Conservation (phyloP, 1,284 basidiomycete genomes). For the Rhodotorula mucilaginosa region DNA sequence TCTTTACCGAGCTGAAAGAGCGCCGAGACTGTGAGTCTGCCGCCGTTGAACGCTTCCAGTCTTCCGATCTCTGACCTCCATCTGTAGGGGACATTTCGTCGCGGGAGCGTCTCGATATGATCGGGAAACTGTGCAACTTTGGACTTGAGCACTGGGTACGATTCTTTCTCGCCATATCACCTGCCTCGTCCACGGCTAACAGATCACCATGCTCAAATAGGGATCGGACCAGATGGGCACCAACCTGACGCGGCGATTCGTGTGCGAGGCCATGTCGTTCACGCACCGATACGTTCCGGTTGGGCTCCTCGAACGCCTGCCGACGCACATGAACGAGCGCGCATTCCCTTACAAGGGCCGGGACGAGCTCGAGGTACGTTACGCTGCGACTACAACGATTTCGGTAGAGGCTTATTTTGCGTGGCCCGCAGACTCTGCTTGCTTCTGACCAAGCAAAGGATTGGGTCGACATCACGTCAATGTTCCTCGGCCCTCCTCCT, state of each 20-base stretch:
- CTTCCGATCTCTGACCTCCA: neutral
- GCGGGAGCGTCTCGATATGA: constrained; percentile 80
- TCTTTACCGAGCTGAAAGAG: constrained; percentile 95
- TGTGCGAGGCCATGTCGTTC: constrained; percentile 92
- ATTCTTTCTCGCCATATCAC: neutral
- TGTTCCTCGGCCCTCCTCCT: constrained; percentile 77
- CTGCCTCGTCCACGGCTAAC: neutral
- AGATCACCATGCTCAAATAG: constrained; percentile 17
- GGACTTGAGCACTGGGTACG: constrained; percentile 45
- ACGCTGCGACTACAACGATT: too few relatives aligned
- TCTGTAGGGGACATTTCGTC: constrained; percentile 77
- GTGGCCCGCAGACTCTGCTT: constrained; percentile 68
- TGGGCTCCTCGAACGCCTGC: constrained; percentile 82
- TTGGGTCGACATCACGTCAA: constrained; percentile 85
- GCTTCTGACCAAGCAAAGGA: constrained; percentile 77
- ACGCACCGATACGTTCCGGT: constrained; percentile 93
- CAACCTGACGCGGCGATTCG: constrained; percentile 87
- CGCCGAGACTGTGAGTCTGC: constrained; percentile 71
- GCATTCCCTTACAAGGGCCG: constrained; percentile 61
- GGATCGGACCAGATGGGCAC: constrained; percentile 87
- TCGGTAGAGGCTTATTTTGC: constrained; percentile 1
- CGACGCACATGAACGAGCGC: constrained; percentile 81
- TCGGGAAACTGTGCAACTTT: constrained; percentile 68
- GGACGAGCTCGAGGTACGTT: constrained; percentile 63
- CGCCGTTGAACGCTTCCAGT: too few relatives aligned